Base-by-base conservation (phyloP, 768 basidiomycete genomes). In the Phaffia australis region DNA sequence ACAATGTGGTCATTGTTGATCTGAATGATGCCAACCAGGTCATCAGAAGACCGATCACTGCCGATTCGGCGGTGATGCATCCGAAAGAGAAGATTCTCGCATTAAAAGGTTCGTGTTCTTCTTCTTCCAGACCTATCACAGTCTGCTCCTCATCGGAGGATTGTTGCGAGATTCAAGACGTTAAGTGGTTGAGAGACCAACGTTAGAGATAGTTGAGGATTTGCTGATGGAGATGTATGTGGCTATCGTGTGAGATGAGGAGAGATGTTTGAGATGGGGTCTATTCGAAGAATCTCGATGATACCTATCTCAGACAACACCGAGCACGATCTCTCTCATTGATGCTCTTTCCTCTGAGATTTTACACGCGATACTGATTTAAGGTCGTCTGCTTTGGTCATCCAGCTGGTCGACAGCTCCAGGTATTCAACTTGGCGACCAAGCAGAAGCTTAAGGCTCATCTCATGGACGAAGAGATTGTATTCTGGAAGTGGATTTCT, bases 31-130 rank as follows among this genome's bases (percentile, higher is more conserved):
- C 93, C 73, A 97, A 97, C 80, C 89, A 94, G 86, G 88, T 98
- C 52, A 71, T 77, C 57, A 71, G 92, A 68, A 82, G 92, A 72
- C 92, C 92, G 69, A 98, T 99, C 74, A 87, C 89, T 29, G 95
- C 95, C n/a, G 95, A 99, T 76, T 90, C 89, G 49, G 94, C 95
- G 65, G 95, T 99, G 72, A 98, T 99, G 94, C 92, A 97, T 75
- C 90, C 89, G 51, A 84, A 83, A 69, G 85, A 94, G 80, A 98
- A 97, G 83, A 90, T 98, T 77, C 83, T 99, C 66, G 95, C 95
- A 3, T 77, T 99, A 60, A 93, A 91, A 81, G 87, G 93, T 87
- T 74, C 71, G 81, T n/a, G n/a, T n/a, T 74, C n/a, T 54, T 27
- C 42, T 32, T 55, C 35, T 11, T 59, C 11, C 11, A 11, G 35